A percentile compares a stretch with the other conserved stretches of the same genome.
Evolutionary conservation across 2,329 filamentous ascomycete genomes (phyloP).

Genomic region (Ophiostoma ips): DNA sequence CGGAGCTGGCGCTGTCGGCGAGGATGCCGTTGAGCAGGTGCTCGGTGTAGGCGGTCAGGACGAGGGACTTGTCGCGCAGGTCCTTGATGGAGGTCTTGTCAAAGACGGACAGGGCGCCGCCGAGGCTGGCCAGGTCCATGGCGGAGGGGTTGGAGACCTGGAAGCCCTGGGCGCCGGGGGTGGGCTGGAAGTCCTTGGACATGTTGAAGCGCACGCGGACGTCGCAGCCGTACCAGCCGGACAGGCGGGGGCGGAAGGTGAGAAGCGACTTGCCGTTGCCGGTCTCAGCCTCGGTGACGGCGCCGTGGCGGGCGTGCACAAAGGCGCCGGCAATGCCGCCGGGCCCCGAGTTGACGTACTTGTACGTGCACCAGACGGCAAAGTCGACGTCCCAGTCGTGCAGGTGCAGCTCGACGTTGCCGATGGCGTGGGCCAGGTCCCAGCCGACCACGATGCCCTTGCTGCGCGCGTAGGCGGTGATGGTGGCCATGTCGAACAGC

Average conservation of each 20-base stretch:
- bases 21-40: conserved; percentile 40
- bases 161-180: conserved; percentile 64
- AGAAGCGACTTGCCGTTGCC: conserved; percentile 6
- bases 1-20: conserved; percentile 14
- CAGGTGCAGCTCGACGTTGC: conserved; percentile 65
- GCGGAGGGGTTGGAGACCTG: conserved; percentile 77
- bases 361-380: conserved; percentile 87
- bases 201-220: conserved; percentile 67
- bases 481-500: conserved; percentile 66
- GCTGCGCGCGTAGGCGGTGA: conserved; percentile 58
- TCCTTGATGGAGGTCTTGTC: conserved; percentile 53
- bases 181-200: conserved; percentile 67
- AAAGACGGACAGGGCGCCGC: conserved; percentile 62
- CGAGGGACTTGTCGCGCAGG: conserved; percentile 56
- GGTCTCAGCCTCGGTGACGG: conserved; percentile 30
- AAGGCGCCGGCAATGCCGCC: conserved; percentile 70
- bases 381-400: conserved; percentile 91
- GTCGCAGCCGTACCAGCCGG: conserved; percentile 81
- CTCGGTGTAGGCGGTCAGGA: conserved; percentile 66
- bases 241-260: conserved; percentile 53
- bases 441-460: conserved; percentile 43
- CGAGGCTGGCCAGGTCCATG: conserved; percentile 62
- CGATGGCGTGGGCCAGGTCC: conserved; percentile 52
- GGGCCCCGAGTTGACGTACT: conserved; percentile 80
- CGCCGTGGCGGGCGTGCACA: conserved; percentile 61